Base-by-base conservation (phyloP, 2,329 filamentous ascomycete genomes). In the Scedosporium aurantiacum region DNA sequence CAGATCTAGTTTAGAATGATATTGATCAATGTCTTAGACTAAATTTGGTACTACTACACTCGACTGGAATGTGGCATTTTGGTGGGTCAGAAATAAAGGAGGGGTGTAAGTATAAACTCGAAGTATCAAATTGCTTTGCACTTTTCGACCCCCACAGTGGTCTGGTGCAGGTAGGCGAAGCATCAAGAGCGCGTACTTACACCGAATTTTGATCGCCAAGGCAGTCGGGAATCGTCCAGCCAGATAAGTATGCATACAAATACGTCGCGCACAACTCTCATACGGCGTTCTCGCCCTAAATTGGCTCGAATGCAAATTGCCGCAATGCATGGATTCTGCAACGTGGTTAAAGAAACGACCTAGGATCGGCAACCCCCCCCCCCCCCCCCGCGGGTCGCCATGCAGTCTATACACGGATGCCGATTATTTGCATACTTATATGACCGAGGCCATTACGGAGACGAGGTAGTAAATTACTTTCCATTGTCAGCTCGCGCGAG, bases 131-230 rank as follows among this genome's bases (percentile, higher is more conserved):
- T 21, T 23, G 18, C 21, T 28, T 47, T 21, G n/a, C 56, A 58
- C 56, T 14, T 47, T 32, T 23, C 25, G n/a, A 10, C 12, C 41
- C 41, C 43, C 28, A 50, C 43, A 43, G 40, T 14, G 16, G 6
- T 21, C 37, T 50, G 47, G n/a, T 60, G 58, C 58, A 60, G 58
- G 47, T 40, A 18, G 27, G 58, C 28, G 45, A 55, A 47, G 28
- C 45, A n/a, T 55, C 58, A 41, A 50, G 58, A 60, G 47, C 58
- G 58, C 45, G 50, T 23, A 60, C 58, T 60, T 60, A 60, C 58
- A 60, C 58, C 58, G 58, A 60, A 60, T 60, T 60, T 60, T 25
- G n/a, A 23, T 8, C 50, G 50, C 50, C 23, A 54, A 54, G 50
- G 50, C 43, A 47, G 21, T n/a, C 16, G n/a, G 21, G 50, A 14